Base-by-base conservation (phyloP, 495 filamentous ascomycete genomes). In the Penicillium desertorum region DNA sequence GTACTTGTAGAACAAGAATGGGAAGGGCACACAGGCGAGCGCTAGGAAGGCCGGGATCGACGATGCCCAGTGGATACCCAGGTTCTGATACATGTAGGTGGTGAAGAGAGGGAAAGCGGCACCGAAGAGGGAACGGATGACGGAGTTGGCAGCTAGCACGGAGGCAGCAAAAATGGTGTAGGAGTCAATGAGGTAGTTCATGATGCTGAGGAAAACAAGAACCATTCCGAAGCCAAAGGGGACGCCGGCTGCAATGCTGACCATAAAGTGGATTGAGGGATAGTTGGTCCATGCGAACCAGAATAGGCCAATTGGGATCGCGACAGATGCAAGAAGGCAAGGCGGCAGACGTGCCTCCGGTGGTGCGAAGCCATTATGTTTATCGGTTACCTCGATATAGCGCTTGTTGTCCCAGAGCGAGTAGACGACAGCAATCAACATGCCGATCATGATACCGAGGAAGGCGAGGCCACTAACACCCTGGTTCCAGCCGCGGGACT, bases 71-170 rank as follows among this genome's bases (percentile, higher is more conserved):
- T 92, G 88, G 57, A 88, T 85, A 56, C 90, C 89, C 1, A 96
- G 81, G 65, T 84, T 77, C 6, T 76, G 34, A 69, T 90, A 94
- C 87, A 94, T 89, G 55, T 87, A 77, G 0, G 80, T 83, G 4
- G 90, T 93, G 77, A 96, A 94, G 0, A 96, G 77, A 2, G 90
- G 91, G 76, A 96, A 94, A 0, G 82, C 87, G n/a, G 89, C 87
- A 63, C 91, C 90, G 66, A 93, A 91, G 30, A 76, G 50, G 3
- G 81, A 84, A 52, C 84, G 80, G 41, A 93, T 71, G 4, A 92
- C 83, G 16, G 86, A 80, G 71, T 89, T 92, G 34, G 89, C 88
- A 2, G 90, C 90, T 16, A 95, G 75, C 1, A 90, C 89, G 1
- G 86, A 89, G 2, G 90, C 90, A 6, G 90, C 89, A 62, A 87